Evolutionary conservation across 257 asterid genomes (phyloP).

Genomic region (Schizonepeta tenuifolia): DNA sequence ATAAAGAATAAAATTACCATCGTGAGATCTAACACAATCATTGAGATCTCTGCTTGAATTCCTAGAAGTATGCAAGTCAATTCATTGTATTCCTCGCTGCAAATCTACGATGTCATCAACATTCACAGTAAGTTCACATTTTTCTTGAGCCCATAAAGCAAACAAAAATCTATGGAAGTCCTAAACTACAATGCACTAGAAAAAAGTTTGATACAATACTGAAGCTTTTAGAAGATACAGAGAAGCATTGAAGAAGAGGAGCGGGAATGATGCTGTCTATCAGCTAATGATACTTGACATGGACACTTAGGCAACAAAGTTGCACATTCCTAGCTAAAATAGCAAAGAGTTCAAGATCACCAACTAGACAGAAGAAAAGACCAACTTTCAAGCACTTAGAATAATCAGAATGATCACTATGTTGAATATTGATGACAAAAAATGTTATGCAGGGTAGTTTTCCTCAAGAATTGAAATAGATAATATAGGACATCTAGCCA

Average conservation of each 20-base stretch:
- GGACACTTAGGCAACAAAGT: constrained; percentile 5
- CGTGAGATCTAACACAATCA: constrained; percentile 79
- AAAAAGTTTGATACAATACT: constrained; percentile 5
- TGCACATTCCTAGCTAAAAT: constrained; percentile 14
- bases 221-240: constrained; percentile 5
- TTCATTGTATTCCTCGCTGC: constrained; percentile 88
- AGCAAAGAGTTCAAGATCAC: not conserved
- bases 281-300: not conserved
- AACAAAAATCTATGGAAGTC: not conserved
- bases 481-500: not conserved
- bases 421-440: constrained; percentile 15
- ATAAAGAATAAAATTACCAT: constrained; percentile 59
- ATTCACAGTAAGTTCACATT: constrained; percentile 36
- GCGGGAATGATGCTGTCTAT: not conserved
- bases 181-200: constrained; percentile 1
- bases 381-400: constrained; percentile 8
- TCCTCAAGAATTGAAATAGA: not conserved
- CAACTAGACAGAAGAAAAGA: not conserved
- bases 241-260: constrained; percentile 9
- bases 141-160: constrained; percentile 5
- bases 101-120: constrained; percentile 59
- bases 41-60: constrained; percentile 84
- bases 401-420: not conserved
- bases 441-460: not conserved
- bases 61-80: constrained; percentile 76